Evolutionary conservation across 768 basidiomycete species (phyloP).

Genomic region (Psilocybe azurescens): DNA sequence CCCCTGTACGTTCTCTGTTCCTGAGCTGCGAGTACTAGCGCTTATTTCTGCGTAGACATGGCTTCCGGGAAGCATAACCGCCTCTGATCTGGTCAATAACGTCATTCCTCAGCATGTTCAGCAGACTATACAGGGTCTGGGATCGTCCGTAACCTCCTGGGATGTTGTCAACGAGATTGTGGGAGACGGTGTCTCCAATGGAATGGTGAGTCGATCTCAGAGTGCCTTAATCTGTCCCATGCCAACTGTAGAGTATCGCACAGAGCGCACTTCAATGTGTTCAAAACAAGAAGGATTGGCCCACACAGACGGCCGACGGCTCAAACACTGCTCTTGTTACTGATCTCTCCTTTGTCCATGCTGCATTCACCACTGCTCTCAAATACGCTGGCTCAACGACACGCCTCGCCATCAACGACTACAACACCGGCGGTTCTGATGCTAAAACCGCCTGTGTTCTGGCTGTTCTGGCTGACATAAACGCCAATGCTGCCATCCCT

Average conservation of each 20-base stretch:
- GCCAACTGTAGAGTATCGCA: neutral
- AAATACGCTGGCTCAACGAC: slow-evolving; percentile 16
- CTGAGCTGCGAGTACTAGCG: neutral
- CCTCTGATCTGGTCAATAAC: slow-evolving; percentile 19
- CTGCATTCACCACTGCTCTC: slow-evolving; percentile 19
- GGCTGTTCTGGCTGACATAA: slow-evolving; percentile 20
- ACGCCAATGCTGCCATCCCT: slow-evolving; percentile 19
- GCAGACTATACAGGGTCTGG: slow-evolving; percentile 21
- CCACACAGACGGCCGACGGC: slow-evolving; percentile 16
- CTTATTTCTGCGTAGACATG: slow-evolving; percentile 10
- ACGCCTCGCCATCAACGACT: slow-evolving; percentile 22
- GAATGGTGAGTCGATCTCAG: slow-evolving; percentile 13
- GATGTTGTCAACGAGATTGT: slow-evolving; percentile 21
- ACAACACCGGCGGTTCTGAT: slow-evolving; percentile 19
- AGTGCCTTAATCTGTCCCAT: neutral
- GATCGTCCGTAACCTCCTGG: slow-evolving; percentile 19
- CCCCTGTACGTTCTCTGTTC: slow-evolving; percentile 9
- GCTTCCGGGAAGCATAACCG: slow-evolving; percentile 19
- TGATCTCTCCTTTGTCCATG: slow-evolving; percentile 20
- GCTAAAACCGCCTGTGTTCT: slow-evolving; percentile 21
- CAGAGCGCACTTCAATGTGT: slow-evolving; percentile 21
- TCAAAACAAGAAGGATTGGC: slow-evolving; percentile 21
- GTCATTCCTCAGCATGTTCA: slow-evolving; percentile 23
- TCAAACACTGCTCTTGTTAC: slow-evolving; percentile 15
- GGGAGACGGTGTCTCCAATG: slow-evolving; percentile 20